These are phyloP conservation scores for Eudorina sp. DNA, from an alignment of 139 green algal species.

Conservation along the genomic window DNA sequence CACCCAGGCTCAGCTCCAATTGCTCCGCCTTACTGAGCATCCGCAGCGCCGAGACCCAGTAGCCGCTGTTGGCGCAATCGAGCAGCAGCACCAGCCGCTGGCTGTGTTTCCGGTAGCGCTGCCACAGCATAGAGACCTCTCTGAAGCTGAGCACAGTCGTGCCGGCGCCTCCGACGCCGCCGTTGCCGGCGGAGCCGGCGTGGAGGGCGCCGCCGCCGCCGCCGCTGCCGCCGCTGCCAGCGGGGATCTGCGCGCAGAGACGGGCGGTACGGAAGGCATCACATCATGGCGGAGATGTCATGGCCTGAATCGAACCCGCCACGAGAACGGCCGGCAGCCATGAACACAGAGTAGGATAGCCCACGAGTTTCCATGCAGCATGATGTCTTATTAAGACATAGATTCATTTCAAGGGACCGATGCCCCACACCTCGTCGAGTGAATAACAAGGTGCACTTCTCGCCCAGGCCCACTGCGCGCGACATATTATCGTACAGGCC, in stretches of 20 bases:
- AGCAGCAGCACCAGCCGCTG: conserved; percentile 46
- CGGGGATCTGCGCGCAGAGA: background rate
- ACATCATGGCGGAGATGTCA: too few species aligned
- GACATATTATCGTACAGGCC: too few species aligned
- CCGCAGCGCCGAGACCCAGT: conserved; percentile 29
- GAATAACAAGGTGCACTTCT: too few species aligned
- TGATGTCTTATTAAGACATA: too few species aligned
- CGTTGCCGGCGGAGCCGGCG: background rate
- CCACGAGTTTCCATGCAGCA: too few species aligned
- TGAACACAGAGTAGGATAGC: too few species aligned
- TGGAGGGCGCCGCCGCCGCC: background rate
- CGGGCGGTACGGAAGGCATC: too few species aligned
- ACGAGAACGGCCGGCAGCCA: too few species aligned
- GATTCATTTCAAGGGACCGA: too few species aligned
- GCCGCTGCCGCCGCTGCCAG: background rate
- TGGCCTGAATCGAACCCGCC: too few species aligned
- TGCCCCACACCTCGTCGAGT: too few species aligned
- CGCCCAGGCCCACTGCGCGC: too few species aligned
- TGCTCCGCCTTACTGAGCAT: conserved; percentile 40
- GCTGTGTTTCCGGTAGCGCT: conserved; percentile 44
- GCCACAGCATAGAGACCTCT: conserved; percentile 46
- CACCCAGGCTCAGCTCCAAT: conserved; percentile 26
- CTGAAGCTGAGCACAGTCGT: conserved; percentile 14
- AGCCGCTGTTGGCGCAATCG: conserved; percentile 42
- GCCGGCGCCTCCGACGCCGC: background rate